phyloP scores from a whole-genome alignment of 2,329 filamentous ascomycete species.

The Fusarium sulawesiense region DNA sequence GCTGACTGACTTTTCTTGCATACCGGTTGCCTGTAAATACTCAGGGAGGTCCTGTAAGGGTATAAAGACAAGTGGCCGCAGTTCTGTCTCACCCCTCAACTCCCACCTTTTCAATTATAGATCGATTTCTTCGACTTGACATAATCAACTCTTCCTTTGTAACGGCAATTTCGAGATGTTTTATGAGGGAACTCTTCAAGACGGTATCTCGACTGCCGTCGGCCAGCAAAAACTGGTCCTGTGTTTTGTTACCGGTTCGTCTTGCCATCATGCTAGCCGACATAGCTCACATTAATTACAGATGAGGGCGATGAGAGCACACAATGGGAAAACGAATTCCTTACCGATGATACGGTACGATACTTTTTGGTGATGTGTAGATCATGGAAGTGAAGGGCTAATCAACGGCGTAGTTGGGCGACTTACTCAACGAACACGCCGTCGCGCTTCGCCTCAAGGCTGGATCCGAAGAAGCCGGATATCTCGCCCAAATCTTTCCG shows the following conservation, averaged over 20 bases:
- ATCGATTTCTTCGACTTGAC: background rate
- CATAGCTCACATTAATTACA: conserved; percentile 30
- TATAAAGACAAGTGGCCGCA: conserved; percentile 34
- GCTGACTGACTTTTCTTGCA: background rate
- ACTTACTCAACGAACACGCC: conserved; percentile 69
- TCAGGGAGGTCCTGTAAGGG: conserved; percentile 17
- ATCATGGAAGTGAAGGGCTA: conserved; percentile 20
- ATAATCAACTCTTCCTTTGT: background rate
- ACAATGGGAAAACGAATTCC: conserved; percentile 78
- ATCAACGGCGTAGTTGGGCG: conserved; percentile 59
- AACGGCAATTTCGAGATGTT: conserved; percentile 69
- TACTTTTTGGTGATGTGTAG: background rate
- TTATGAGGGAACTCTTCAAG: conserved; percentile 81
- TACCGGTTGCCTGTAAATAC: background rate
- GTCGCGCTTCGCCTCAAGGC: conserved; percentile 77
- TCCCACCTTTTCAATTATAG: background rate
- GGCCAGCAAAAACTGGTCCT: conserved; percentile 80
- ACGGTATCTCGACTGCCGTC: conserved; percentile 81
- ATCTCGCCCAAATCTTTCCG: conserved; percentile 84
- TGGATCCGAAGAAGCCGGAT: conserved; percentile 83
- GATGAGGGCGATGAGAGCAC: conserved; percentile 71
- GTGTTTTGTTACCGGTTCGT: conserved; percentile 83
- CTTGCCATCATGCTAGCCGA: conserved; percentile 14
- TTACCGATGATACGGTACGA: conserved; percentile 66
- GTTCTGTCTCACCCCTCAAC: conserved; percentile 1